Percentiles rank a stretch among this genome's conserved stretches.
Conservation (phyloP, 345 rosid species). For the Eutrema japonicum region DNA sequence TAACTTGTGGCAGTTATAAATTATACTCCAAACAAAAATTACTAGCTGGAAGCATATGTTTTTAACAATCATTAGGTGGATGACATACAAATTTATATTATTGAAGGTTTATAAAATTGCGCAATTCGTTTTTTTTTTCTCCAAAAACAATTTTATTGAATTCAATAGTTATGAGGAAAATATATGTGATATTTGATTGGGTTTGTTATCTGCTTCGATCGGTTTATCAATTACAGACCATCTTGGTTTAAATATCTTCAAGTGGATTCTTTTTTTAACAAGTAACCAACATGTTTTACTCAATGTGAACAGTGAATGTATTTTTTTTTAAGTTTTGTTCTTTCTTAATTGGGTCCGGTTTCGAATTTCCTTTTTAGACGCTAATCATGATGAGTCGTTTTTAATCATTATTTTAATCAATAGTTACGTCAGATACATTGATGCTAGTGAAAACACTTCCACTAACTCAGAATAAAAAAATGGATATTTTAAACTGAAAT, state of each 20-base stretch:
- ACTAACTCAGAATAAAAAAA: constrained; percentile 5
- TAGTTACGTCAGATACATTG: constrained; percentile 9
- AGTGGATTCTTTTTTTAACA: neutral
- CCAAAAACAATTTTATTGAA: too few relatives aligned
- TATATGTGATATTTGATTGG: neutral
- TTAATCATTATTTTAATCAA: constrained; percentile 6
- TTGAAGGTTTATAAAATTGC: neutral
- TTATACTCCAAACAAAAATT: too few relatives aligned
- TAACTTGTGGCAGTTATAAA: too few relatives aligned
- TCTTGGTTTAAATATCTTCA: neutral
- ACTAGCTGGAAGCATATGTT: too few relatives aligned
- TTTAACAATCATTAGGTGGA: neutral
- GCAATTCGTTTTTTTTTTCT: too few relatives aligned
- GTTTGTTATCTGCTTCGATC: neutral
- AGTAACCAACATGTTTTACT: neutral
- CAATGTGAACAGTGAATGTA: constrained; percentile 15
- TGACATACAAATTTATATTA: neutral
- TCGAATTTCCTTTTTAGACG: constrained; percentile 31
- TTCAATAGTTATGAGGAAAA: neutral
- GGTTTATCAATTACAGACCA: neutral
- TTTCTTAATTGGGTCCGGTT: constrained; percentile 34
- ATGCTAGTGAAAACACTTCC: constrained; percentile 27
- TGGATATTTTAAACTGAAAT: neutral
- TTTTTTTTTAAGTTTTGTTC: constrained; percentile 24
- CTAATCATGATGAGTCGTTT: constrained; percentile 34